These are phyloP conservation scores for Geopyxis carbonaria DNA, from an alignment of 495 filamentous ascomycete species.

Conservation along the genomic window DNA sequence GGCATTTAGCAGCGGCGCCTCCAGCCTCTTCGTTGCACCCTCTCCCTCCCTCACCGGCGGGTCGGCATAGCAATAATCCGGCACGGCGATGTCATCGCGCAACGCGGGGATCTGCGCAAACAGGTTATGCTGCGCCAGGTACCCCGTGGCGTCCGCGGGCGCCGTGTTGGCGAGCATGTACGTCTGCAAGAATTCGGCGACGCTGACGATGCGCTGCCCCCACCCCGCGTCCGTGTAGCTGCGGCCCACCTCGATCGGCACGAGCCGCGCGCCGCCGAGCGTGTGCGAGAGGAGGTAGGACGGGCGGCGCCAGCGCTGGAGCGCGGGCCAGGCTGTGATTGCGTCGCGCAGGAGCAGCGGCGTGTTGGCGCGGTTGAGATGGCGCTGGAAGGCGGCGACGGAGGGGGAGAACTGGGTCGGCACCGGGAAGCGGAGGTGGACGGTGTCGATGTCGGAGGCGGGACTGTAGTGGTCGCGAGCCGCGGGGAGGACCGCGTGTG, in stretches of 20 bases:
- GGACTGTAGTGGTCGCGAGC: not conserved
- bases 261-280: constrained; percentile 55
- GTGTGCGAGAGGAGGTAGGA: constrained; percentile 62
- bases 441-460: not conserved
- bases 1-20: constrained; percentile 51
- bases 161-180: constrained; percentile 6
- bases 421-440: constrained; percentile 28
- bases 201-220: constrained; percentile 68
- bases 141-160: constrained; percentile 34
- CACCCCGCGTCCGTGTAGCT: constrained; percentile 77
- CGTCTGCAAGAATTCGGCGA: constrained; percentile 47
- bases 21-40: constrained; percentile 22
- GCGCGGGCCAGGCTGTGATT: constrained; percentile 60
- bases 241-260: constrained; percentile 78
- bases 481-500: not conserved
- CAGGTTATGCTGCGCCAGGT: constrained; percentile 83
- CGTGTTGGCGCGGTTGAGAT: constrained; percentile 35
- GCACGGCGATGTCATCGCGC: constrained; percentile 56
- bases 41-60: constrained; percentile 36
- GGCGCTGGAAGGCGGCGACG: constrained; percentile 46
- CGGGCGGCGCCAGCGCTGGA: constrained; percentile 54
- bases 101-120: constrained; percentile 67
- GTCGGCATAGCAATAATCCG: constrained; percentile 68
- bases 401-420: constrained; percentile 26
- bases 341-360: constrained; percentile 56